Base-by-base conservation (phyloP, 441 rosid genomes). In the Theobroma grandiflorum region DNA sequence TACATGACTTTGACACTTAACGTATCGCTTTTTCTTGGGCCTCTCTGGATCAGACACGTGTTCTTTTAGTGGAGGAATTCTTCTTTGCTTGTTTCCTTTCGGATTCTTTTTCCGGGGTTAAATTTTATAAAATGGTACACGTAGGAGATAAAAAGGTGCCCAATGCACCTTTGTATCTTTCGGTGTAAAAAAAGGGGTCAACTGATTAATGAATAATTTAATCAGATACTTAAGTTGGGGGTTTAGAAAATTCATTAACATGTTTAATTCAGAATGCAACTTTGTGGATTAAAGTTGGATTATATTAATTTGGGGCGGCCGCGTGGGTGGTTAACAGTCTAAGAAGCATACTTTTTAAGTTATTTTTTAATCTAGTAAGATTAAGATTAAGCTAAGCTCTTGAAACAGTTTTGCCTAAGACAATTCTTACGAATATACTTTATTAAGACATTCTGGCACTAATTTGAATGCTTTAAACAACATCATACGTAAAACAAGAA, bases 181-280 rank as follows among this genome's bases (percentile, higher is more conserved):
- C 68, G 81, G 76, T 58, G 69, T 42, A 1, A 7, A 52, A 68
- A 57, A 50, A 52, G 26, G 20, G 35, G 43, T 58, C 74, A 42
- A 78, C 35, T 16, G 45, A 71, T n/a, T 10, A 9, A 8, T 4
- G 52, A 9, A 22, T 78, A 68, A 58, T 31, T 78, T 78, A 78
- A 58, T 58, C 20, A 49, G 49, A 42, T 45, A 11, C 58, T 69
- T 78, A 22, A 72, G 9, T 6, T 52, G 38, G n/a, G 43, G 50
- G 22, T 31, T 57, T 43, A 35, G 37, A 76, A 62, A 6, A 76
- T 18, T 47, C 0, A 59, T 75, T 47, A 59, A 61, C 22, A 33
- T 40, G 8, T 75, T 18, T 61, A 45, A 62, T 2, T 61, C 40
- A 58, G 26, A 64, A 49, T 9, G 33, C 37, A n/a, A 38, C 37